Conservation (phyloP, 495 filamentous ascomycete species). For the Xylaria castorea region DNA sequence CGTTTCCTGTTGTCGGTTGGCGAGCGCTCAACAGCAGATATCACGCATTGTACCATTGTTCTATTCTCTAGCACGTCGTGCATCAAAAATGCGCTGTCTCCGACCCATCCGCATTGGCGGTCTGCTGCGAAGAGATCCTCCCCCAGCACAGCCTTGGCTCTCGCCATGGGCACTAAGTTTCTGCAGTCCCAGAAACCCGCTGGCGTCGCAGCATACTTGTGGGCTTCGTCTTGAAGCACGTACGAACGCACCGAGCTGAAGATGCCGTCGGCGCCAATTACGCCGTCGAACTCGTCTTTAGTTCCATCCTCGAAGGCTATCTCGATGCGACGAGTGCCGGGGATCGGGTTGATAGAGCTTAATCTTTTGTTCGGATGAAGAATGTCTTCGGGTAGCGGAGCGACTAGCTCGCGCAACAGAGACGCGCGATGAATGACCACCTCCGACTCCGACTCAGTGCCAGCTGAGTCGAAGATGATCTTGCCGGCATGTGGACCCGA, state of each 20-base stretch:
- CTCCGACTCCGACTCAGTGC: slow-evolving; percentile 10
- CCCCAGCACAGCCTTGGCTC: slow-evolving; percentile 28
- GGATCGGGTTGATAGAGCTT: neutral
- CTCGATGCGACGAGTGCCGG: neutral
- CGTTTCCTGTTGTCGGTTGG: slow-evolving; percentile 22
- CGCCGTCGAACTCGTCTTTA: slow-evolving; percentile 29
- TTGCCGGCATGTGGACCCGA: slow-evolving; percentile 20
- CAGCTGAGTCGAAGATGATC: slow-evolving; percentile 20
- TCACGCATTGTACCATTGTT: slow-evolving; percentile 30
- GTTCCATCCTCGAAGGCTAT: slow-evolving; percentile 34
- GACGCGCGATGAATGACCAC: slow-evolving; percentile 28
- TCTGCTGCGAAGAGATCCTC: slow-evolving; percentile 28
- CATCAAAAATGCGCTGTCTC: slow-evolving; percentile 29
- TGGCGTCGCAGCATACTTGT: slow-evolving; percentile 25
- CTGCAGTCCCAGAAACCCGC: slow-evolving; percentile 35
- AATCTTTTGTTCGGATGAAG: slow-evolving; percentile 23
- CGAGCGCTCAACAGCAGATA: slow-evolving; percentile 20
- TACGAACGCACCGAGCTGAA: slow-evolving; percentile 32
- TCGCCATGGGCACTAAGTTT: slow-evolving; percentile 27
- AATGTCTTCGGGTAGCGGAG: slow-evolving; percentile 19
- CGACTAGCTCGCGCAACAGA: slow-evolving; percentile 24
- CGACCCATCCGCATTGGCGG: slow-evolving; percentile 35
- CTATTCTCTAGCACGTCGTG: slow-evolving; percentile 32
- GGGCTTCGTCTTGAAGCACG: slow-evolving; percentile 21
- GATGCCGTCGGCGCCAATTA: slow-evolving; percentile 42